These are phyloP conservation scores for Aspergillus floridensis DNA, from an alignment of 2,329 filamentous ascomycete species.

Conservation along the genomic window DNA sequence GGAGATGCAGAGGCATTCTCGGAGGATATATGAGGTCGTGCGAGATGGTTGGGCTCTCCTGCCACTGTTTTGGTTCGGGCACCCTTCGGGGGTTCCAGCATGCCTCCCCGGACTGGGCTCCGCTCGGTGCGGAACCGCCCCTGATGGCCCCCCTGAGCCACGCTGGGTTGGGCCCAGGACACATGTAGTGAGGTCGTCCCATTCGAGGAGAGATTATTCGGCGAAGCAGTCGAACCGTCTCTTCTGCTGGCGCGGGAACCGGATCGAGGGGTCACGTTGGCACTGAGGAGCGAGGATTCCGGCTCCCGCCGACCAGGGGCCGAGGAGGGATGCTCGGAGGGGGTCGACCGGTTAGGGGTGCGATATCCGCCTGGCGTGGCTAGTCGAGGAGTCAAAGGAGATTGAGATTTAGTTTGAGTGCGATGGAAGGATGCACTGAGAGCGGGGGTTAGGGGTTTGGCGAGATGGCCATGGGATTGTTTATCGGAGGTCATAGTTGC, in stretches of 20 bases:
- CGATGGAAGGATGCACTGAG: constrained; percentile 63
- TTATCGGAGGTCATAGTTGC: constrained; percentile 53
- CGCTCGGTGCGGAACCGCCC: constrained; percentile 32
- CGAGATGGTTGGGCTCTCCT: constrained; percentile 34
- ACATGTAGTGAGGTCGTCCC: constrained; percentile 27
- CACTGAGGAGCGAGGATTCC: constrained; percentile 56
- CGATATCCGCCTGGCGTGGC: constrained; percentile 41
- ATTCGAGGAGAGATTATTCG: constrained; percentile 50
- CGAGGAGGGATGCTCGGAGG: constrained; percentile 33
- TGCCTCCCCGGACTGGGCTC: constrained; percentile 33
- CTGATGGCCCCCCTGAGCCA: constrained; percentile 22
- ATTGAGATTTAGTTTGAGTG: constrained; percentile 50
- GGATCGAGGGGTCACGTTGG: constrained; percentile 76
- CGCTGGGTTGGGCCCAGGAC: constrained; percentile 27
- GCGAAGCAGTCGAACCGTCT: constrained; percentile 66
- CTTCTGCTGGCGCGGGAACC: constrained; percentile 69
- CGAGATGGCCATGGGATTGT: constrained; percentile 51
- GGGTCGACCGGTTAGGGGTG: constrained; percentile 33
- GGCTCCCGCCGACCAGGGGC: constrained; percentile 49
- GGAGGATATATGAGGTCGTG: constrained; percentile 35
- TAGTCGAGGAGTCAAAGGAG: constrained; percentile 60
- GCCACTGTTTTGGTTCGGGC: constrained; percentile 39
- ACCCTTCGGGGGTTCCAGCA: constrained; percentile 30
- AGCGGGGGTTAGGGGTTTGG: constrained; percentile 64
- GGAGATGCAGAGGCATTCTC: constrained; percentile 42